Base-by-base conservation (phyloP, 179 eudicot species). In the Silene coronaria region DNA sequence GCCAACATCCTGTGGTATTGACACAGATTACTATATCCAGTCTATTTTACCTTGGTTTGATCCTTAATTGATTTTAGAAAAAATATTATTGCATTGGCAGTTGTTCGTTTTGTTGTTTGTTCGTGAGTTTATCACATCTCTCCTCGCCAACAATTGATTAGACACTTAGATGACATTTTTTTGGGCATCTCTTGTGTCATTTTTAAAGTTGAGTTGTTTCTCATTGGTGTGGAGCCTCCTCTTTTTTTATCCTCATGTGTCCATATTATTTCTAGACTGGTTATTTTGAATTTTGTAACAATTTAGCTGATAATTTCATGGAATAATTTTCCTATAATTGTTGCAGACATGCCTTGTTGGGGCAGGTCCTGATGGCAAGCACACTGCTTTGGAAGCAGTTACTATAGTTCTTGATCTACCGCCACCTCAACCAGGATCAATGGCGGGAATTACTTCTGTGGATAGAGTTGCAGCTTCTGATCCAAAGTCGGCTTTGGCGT, bases 351-450 rank as follows among this genome's bases (percentile, higher is more conserved):
- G 99, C 85, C 89, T 96, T 75, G 93, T 96, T 71, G 99, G 99
- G 78, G 99, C 99, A 76, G 99, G 97, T 51, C 97, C 96, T 60
- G 92, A 88, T 78, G 99, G 99, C 42, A 96, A 96, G 82, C 99
- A 89, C 77, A 96, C 97, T 71, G 99, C 99, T 79, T 80, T 96
- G 72, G 99, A 96, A 83, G 98, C 99, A 58, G 99, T 96, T 58
- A 96, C 99, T 11, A 85, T 96, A 66, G 99, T 96, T 85, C 99
- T 96, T 77, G 99, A 93, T 88, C 84, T 93, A 81, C 98, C 99
- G 34, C 96, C 99, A 75, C 99, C 99, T 55, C 97, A 92, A 81
- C 99, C 99, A 58, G 99, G 96, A 68, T 96, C 96, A 34, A 91
- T 89, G 89, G 85, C 82, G n/a, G 96, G 96, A 63, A 80, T 93